Evolutionary conservation across 2,329 filamentous ascomycete genomes (phyloP), one percentile per base, ranked within the genome.

Genomic region (Pyrenophora seminiperda): DNA sequence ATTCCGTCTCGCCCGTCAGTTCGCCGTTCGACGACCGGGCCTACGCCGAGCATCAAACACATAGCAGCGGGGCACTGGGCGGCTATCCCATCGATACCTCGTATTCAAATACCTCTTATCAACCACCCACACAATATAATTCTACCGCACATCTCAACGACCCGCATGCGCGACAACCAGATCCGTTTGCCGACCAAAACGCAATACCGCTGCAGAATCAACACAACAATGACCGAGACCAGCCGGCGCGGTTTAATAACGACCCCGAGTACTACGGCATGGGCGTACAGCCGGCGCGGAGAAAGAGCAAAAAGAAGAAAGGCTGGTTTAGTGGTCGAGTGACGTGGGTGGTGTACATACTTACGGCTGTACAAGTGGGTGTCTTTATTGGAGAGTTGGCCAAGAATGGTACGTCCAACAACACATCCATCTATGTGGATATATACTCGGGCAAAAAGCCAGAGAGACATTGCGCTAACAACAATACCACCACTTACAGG

Each of bases 351-450:
- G 89, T 91, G 27, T 97, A 93, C 71, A 74, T 86, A 34, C 82
- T 97, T 56, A 90, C 91, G 2, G 46, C 86, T 22, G 81, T 88
- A 10, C 92, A 97, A 72, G 76, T 94, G 15, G 84, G 80, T 13
- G 91, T 97, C 20, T 99, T 99, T 68, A 89, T 97, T 58, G 91
- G 81, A 43, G 91, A 97, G 76, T 78, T 99, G 54, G 86, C 89
- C 39, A 90, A 87, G 68, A 95, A 92, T 73, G 87, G 90, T 91
- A 80, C 65, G 83, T 47, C 18, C n/a, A n/a, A n/a, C n/a, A 18
- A 40, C 15, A 33, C 10, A 11, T 11, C 5, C 24, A 11, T 9
- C n/a, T 38, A 7, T 9, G 22, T 27, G 22, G 22, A 27, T 10
- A 27, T 9, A 10, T 5, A 10, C 24, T 11, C 10, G 24, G 24